phyloP scores from a whole-genome alignment of 768 basidiomycete species.

The Cubamyces lactineus region DNA sequence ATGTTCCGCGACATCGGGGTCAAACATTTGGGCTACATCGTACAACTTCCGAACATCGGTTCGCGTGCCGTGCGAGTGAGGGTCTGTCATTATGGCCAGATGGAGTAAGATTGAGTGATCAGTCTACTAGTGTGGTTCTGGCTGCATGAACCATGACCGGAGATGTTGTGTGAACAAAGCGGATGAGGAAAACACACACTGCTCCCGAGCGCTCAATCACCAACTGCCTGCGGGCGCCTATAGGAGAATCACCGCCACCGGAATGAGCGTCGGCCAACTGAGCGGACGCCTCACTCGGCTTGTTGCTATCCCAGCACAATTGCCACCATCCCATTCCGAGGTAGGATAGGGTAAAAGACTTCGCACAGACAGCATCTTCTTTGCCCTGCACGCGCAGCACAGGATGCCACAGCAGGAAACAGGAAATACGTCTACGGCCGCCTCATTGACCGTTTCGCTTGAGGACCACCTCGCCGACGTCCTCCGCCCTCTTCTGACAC shows the following conservation, averaged over 20 bases:
- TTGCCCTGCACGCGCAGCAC: background rate
- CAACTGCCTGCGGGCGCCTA: no score
- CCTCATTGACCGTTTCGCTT: conserved; percentile 62
- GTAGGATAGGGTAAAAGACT: no score
- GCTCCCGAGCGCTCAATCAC: no score
- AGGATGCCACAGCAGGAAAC: background rate
- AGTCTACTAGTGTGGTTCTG: background rate
- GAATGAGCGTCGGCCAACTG: no score
- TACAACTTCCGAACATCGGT: conserved; percentile 38
- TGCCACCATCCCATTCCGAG: no score
- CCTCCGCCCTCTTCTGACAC: conserved; percentile 47
- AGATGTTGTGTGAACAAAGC: no score
- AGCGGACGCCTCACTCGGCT: no score
- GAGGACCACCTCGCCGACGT: conserved; percentile 61
- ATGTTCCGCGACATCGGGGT: conserved; percentile 32
- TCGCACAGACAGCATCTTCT: no score
- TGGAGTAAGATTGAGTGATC: background rate
- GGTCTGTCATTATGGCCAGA: background rate
- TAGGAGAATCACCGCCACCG: no score
- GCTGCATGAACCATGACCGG: no score
- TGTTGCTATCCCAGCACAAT: no score
- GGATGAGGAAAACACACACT: no score
- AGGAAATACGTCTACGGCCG: background rate
- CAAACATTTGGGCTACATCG: conserved; percentile 47
- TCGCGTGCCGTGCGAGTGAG: background rate